A percentile compares a stretch with the other conserved stretches of the same genome.
These are phyloP conservation scores for Aspergillus pseudoterreus DNA, from an alignment of 2,329 filamentous ascomycete species.

Conservation along the genomic window DNA sequence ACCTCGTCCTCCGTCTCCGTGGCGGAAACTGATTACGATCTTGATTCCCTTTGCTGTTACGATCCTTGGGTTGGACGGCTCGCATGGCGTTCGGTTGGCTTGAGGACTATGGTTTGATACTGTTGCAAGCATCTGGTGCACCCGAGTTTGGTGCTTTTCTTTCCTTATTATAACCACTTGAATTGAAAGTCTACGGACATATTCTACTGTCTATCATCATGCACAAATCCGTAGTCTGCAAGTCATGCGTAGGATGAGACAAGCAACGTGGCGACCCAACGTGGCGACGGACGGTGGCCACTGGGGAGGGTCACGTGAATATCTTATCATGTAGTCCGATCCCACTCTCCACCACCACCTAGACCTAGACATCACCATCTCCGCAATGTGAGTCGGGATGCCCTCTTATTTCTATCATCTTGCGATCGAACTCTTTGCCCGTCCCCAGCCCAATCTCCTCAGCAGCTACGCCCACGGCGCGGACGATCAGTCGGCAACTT, in stretches of 20 bases:
- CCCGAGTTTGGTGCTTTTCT: conserved; percentile 17
- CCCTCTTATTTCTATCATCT: conserved; percentile 63
- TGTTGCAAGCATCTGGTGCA: conserved; percentile 19
- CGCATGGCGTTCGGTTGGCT: conserved; percentile 38
- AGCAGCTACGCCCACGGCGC: conserved; percentile 4
- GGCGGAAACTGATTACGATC: conserved; percentile 39
- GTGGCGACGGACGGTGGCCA: too few species aligned
- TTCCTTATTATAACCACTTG: conserved; percentile 10
- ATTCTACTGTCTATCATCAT: background rate
- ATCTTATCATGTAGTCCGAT: too few species aligned
- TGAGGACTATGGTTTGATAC: conserved; percentile 16
- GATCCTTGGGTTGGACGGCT: conserved; percentile 27
- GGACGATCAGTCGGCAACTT: conserved; percentile 15
- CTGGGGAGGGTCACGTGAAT: too few species aligned
- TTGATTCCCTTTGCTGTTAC: conserved; percentile 13
- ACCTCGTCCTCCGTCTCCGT: conserved; percentile 51
- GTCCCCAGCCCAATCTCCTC: conserved; percentile 17
- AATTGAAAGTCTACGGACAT: background rate
- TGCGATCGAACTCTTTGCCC: conserved; percentile 55
- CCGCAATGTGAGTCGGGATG: conserved; percentile 44
- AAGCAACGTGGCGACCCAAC: too few species aligned
- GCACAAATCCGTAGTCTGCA: too few species aligned
- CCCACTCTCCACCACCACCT: too few species aligned
- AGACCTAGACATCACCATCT: background rate
- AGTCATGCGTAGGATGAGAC: too few species aligned